These are phyloP conservation scores for Solanum arcanum DNA, from an alignment of 257 asterid species.

Conservation along the genomic window DNA sequence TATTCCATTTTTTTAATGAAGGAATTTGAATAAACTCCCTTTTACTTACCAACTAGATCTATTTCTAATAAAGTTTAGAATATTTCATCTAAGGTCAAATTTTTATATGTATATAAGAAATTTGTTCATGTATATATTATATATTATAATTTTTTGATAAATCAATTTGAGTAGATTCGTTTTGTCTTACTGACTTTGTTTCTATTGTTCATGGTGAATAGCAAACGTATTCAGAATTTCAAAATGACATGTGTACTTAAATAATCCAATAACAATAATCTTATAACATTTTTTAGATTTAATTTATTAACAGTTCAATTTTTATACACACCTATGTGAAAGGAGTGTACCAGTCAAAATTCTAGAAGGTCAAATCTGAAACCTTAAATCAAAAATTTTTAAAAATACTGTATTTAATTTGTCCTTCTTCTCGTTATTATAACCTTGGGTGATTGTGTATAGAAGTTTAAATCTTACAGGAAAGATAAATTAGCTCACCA, in stretches of 20 bases:
- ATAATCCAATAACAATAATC: no score
- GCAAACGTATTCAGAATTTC: no score
- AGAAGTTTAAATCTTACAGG: neutral
- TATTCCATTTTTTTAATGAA: no score
- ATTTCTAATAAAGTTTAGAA: neutral
- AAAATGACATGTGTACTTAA: accelerated
- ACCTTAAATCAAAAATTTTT: no score
- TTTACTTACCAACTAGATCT: no score
- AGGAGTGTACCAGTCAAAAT: no score
- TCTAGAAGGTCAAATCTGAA: no score
- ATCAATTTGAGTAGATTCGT: accelerated
- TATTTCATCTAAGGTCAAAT: neutral
- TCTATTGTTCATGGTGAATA: neutral
- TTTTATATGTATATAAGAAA: neutral
- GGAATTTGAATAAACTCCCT: no score
- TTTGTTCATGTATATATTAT: neutral
- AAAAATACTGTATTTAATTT: no score
- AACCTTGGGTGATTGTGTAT: neutral
- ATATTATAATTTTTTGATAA: neutral
- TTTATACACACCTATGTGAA: no score
- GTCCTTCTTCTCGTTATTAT: no score
- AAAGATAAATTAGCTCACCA: neutral
- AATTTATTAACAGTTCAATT: accelerated
- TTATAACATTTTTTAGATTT: no score
- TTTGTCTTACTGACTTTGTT: neutral